Evolutionary conservation across 495 filamentous ascomycete species (phyloP).

Genomic region (Jackrogersella multiformis): DNA sequence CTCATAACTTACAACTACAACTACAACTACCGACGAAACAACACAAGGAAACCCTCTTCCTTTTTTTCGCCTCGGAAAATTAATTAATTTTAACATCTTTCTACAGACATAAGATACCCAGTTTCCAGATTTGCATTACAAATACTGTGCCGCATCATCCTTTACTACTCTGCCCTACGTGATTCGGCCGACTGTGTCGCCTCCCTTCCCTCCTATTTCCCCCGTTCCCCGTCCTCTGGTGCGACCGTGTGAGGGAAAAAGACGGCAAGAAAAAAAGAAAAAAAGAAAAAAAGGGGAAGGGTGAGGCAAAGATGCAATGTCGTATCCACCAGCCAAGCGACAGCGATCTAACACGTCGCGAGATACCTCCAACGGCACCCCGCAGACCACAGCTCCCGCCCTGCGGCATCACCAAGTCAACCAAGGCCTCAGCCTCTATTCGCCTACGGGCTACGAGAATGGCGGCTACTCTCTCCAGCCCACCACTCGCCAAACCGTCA

Average conservation of each 20-base stretch:
- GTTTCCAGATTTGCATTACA: not conserved
- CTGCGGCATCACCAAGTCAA: conserved; percentile 38
- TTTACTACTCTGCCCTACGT: not conserved
- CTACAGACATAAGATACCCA: not conserved
- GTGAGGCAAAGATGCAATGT: conserved; percentile 45
- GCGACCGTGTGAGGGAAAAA: conserved; percentile 28
- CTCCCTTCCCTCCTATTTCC: conserved; percentile 18
- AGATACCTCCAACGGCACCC: conserved; percentile 43
- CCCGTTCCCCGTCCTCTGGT: conserved; percentile 6
- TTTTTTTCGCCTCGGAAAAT: not conserved
- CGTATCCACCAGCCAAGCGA: conserved; percentile 49
- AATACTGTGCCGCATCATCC: conserved; percentile 6
- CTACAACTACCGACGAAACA: conserved; percentile 25
- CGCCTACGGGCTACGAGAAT: conserved; percentile 42
- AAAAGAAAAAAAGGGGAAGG: conserved; percentile 10
- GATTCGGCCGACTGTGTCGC: not conserved
- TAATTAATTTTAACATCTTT: not conserved
- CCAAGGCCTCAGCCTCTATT: conserved; percentile 34
- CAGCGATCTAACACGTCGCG: conserved; percentile 50
- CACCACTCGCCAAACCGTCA: conserved; percentile 30
- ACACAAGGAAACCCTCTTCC: not conserved
- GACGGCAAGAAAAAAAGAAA: conserved; percentile 5
- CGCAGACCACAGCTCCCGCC: conserved; percentile 41
- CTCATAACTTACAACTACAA: conserved; percentile 20
- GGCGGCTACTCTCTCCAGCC: conserved; percentile 43